Conservation (phyloP, 768 basidiomycete genomes). For the Fistulinella prunicolor region DNA sequence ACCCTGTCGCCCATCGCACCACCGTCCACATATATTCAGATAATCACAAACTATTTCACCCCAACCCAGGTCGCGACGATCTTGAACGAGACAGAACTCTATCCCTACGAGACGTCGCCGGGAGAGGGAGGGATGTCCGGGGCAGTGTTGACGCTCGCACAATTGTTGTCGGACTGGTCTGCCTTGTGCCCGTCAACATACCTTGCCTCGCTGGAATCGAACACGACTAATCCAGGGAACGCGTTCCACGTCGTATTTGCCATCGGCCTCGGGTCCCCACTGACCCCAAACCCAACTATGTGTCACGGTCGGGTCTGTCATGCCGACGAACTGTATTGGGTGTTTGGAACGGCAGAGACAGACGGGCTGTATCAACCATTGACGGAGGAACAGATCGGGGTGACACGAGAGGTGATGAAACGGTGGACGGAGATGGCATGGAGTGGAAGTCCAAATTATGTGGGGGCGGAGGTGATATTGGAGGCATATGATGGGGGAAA, state of each 20-base stretch:
- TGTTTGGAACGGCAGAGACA: constrained; percentile 11
- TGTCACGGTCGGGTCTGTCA: constrained; percentile 13
- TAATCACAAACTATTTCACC: constrained; percentile 6
- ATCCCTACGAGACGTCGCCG: constrained; percentile 9
- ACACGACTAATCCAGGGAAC: constrained; percentile 14
- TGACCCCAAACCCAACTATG: constrained; percentile 3
- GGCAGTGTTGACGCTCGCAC: constrained; percentile 1
- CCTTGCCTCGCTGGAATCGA: constrained; percentile 9
- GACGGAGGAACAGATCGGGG: background rate
- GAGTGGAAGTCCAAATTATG: constrained; percentile 11
- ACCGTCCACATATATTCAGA: constrained; percentile 1
- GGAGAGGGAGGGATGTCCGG: constrained; percentile 5
- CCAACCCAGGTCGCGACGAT: background rate
- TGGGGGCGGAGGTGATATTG: constrained; percentile 4
- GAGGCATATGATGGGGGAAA: constrained; percentile 7
- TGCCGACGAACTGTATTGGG: constrained; percentile 10
- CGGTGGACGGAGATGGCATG: constrained; percentile 8
- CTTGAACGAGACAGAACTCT: constrained; percentile 4
- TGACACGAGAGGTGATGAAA: constrained; percentile 1
- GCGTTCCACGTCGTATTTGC: constrained; percentile 7
- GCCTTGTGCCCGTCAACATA: constrained; percentile 5
- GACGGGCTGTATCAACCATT: constrained; percentile 13
- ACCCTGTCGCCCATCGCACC: constrained; percentile 6
- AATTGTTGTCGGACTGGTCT: constrained; percentile 8
- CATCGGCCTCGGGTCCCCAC: background rate